These are phyloP conservation scores for Thymus mandschuricus DNA, from an alignment of 257 asterid species.

Conservation along the genomic window DNA sequence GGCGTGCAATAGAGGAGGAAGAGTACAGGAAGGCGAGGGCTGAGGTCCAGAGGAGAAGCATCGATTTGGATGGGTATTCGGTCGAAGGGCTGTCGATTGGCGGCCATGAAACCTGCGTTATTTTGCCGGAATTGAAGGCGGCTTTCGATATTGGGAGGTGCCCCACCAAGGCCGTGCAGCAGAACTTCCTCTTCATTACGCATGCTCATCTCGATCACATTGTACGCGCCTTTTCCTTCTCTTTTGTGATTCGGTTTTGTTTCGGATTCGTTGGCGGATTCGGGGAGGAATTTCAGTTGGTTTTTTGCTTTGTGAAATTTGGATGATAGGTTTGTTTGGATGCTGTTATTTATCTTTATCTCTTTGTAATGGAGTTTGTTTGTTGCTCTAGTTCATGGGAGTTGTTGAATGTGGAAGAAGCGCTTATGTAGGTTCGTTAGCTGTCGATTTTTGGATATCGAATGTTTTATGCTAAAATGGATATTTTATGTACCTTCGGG, in stretches of 20 bases:
- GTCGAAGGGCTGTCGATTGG: slow-evolving; percentile 89
- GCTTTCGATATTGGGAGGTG: slow-evolving; percentile 98
- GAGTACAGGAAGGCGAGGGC: slow-evolving; percentile 95
- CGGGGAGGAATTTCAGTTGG: not conserved
- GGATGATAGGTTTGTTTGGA: slow-evolving; percentile 1
- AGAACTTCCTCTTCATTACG: slow-evolving; percentile 89
- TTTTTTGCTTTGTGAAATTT: not conserved
- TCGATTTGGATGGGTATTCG: slow-evolving; percentile 71
- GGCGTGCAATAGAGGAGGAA: slow-evolving; percentile 89
- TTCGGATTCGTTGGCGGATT: not conserved
- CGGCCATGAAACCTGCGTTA: slow-evolving; percentile 92
- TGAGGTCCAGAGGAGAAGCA: slow-evolving; percentile 69
- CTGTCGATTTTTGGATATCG: not conserved
- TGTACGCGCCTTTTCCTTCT: slow-evolving; percentile 47
- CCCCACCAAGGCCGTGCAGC: slow-evolving; percentile 84
- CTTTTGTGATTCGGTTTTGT: not conserved
- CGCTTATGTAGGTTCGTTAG: not conserved
- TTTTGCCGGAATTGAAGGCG: slow-evolving; percentile 86
- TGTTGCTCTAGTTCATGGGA: slow-evolving; percentile 6
- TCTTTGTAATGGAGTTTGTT: not conserved
- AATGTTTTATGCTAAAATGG: not conserved
- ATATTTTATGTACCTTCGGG: not conserved
- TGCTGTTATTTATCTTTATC: not conserved
- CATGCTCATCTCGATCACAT: slow-evolving; percentile 99
- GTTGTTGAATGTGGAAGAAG: slow-evolving; percentile 12